Base-by-base conservation (phyloP, 176 grass and related monocot genomes). In the Oropetium thomaeum region DNA sequence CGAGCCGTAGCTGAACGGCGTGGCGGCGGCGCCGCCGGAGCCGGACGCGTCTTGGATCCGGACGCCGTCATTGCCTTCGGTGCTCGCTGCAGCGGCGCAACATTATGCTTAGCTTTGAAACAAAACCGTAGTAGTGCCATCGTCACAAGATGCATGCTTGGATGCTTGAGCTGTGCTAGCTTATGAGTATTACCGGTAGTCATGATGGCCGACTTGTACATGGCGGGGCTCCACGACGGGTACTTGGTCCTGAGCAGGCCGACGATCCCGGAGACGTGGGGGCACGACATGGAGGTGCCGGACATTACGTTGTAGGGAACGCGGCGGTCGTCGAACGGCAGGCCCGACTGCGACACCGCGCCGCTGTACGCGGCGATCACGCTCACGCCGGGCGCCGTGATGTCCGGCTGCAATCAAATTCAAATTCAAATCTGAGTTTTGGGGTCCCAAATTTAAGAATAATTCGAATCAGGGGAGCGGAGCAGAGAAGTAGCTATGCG, bases 261-360 rank as follows among this genome's bases (percentile, higher is more conserved):
- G 65, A 38, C 66, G 19, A 96, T 4, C 33, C 89, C 86, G 1
- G 92, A 51, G 10, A 82, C 80, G 53, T 96, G 92, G 9, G 89
- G 92, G 78, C 92, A 96, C 45, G 92, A 59, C 89, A 96, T 96
- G 43, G 93, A 96, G 1, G 93, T 96, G 42, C 93, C 93, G 29
- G 93, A 96, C 5, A 26, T 2, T 8, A 58, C 19, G 65, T 87
- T 92, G 81, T 82, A 96, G 57, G 77, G 15, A 5, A 92, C 74
- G 1, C 84, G 81, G 10, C 89, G 80, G 70, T 70, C 7, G 16
- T 96, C 93, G 8, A 82, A 89, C 27, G 35, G 10, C 8, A 78
- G 53, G 3, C 1, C 78, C 7, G 89, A 80, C 4, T 84, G 86
- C 1, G 84, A 52, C 1, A 43, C 71, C 10, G 75, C 81, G 29